These are phyloP conservation scores for Xerocomus potaroensis DNA, from an alignment of 768 basidiomycete species.

Conservation along the genomic window DNA sequence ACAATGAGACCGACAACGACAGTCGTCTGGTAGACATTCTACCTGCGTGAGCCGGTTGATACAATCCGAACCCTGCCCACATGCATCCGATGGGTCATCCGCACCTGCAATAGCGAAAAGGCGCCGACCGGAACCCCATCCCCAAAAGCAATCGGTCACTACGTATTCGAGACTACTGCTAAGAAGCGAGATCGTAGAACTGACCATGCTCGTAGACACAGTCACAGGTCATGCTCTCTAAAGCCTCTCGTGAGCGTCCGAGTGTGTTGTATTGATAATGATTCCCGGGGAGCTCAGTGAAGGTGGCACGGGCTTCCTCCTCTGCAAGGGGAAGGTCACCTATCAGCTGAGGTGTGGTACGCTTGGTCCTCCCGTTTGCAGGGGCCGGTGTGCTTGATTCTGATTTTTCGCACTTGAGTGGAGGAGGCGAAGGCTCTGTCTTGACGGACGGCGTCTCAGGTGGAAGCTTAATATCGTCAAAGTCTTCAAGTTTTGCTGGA, in stretches of 20 bases:
- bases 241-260: constrained; percentile 81
- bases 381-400: constrained; percentile 35
- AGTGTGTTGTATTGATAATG: constrained; percentile 84
- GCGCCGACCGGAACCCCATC: constrained; percentile 15
- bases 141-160: constrained; percentile 22
- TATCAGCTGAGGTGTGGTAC: constrained; percentile 62
- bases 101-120: constrained; percentile 40
- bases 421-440: constrained; percentile 28
- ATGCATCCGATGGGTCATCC: constrained; percentile 63
- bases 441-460: constrained; percentile 27
- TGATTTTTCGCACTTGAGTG: constrained; percentile 30
- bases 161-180: constrained; percentile 27
- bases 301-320: constrained; percentile 65
- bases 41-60: constrained; percentile 97
- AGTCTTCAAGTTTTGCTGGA: constrained; percentile 18
- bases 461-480: constrained; percentile 23
- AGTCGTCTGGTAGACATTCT: constrained; percentile 89
- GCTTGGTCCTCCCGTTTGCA: constrained; percentile 33
- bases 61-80: constrained; percentile 87
- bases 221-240: constrained; percentile 95
- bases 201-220: constrained; percentile 80
- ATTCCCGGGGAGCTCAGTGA: constrained; percentile 69
- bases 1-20: constrained; percentile 76
- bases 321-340: constrained; percentile 75
- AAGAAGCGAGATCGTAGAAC: constrained; percentile 33